Evolutionary conservation across 2,329 filamentous ascomycete genomes (phyloP).

Genomic region (Gremmenia infestans): DNA sequence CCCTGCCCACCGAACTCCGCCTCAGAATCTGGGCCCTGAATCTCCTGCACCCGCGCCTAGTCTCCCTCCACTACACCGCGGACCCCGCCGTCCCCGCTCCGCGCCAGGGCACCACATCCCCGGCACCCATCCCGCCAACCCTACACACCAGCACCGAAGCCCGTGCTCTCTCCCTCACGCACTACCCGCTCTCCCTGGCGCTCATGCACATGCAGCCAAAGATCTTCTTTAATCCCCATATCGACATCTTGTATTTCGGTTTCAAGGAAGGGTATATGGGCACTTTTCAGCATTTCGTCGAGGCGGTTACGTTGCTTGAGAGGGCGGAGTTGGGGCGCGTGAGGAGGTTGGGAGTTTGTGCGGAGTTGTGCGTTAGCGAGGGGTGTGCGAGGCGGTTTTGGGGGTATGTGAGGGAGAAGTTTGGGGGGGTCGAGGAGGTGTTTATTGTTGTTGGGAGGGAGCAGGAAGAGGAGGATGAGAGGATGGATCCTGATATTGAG

Average conservation of each 20-base stretch:
- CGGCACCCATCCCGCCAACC: background rate
- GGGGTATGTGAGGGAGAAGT: conserved; percentile 13
- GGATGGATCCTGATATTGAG: too few relatives aligned
- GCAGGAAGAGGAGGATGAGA: too few relatives aligned
- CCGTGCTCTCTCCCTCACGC: conserved; percentile 1
- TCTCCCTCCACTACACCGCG: background rate
- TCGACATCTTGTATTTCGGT: conserved; percentile 11
- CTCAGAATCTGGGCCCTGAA: background rate
- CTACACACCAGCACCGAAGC: conserved; percentile 15
- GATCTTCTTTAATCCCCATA: conserved; percentile 4
- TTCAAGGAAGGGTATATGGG: background rate
- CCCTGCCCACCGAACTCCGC: too few relatives aligned
- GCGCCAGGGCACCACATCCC: background rate
- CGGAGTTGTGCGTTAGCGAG: background rate
- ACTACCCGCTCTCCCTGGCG: conserved; percentile 11
- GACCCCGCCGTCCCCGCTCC: too few relatives aligned
- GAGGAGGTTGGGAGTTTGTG: background rate
- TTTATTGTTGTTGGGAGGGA: background rate
- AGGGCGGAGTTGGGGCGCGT: background rate
- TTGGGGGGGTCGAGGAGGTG: conserved; percentile 11
- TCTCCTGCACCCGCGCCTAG: background rate
- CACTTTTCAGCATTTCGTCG: conserved; percentile 12
- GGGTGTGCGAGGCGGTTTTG: conserved; percentile 17
- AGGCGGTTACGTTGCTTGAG: background rate
- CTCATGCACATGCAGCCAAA: conserved; percentile 2